Conservation (phyloP, 2,329 filamentous ascomycete genomes). For the Aspergillus unguis region DNA sequence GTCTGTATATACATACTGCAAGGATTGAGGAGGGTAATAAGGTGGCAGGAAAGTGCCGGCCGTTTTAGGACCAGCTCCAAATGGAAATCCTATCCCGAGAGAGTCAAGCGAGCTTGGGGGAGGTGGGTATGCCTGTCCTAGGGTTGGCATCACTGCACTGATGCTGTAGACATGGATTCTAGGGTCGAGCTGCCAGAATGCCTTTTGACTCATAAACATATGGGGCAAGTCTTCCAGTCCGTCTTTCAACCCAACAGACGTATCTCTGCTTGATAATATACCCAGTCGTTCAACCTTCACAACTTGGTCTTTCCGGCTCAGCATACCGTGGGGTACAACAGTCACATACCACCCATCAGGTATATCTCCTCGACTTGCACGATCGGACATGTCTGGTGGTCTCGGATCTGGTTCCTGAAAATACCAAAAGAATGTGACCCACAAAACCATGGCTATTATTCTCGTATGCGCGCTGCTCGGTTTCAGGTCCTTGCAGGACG, state of each 20-base stretch:
- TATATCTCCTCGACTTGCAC: background rate
- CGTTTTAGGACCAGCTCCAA: slow-evolving; percentile 1
- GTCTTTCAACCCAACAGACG: background rate
- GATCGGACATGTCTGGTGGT: background rate
- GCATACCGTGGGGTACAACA: background rate
- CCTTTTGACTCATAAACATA: slow-evolving; percentile 3
- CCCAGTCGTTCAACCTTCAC: background rate
- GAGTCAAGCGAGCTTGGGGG: background rate
- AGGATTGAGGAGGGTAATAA: slow-evolving; percentile 3
- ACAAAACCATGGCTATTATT: slow-evolving; percentile 4
- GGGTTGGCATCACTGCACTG: background rate
- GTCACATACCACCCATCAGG: background rate
- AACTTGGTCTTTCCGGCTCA: slow-evolving; percentile 3
- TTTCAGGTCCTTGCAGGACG: slow-evolving; percentile 24
- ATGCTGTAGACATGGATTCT: slow-evolving; percentile 2
- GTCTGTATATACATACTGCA: background rate
- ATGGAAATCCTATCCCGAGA: background rate
- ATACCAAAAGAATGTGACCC: slow-evolving; percentile 5
- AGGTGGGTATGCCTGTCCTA: background rate
- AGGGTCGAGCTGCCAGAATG: slow-evolving; percentile 4
- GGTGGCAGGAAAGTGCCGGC: background rate
- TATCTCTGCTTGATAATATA: background rate
- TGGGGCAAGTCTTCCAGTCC: background rate
- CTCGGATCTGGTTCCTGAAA: slow-evolving; percentile 1
- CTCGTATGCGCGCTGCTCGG: slow-evolving; percentile 13